These are phyloP conservation scores for Trametes cingulata DNA, from an alignment of 768 basidiomycete genomes.

Conservation along the genomic window DNA sequence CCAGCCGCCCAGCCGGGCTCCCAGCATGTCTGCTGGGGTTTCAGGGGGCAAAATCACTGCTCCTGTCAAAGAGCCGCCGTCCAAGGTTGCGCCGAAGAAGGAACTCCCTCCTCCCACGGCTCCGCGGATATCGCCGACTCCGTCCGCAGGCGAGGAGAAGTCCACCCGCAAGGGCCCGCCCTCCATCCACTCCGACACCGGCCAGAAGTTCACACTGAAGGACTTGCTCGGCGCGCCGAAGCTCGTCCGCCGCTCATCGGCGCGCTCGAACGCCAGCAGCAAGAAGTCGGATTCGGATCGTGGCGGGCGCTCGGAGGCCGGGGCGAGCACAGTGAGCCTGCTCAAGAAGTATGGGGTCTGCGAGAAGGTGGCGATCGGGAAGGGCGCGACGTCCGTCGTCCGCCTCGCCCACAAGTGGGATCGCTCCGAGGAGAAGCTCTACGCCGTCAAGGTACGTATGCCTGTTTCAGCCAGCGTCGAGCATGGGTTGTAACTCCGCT, in stretches of 20 bases:
- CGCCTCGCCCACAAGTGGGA: slow-evolving; percentile 99
- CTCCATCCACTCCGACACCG: slow-evolving; percentile 48
- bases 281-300: slow-evolving; percentile 68
- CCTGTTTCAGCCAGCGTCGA: background rate
- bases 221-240: slow-evolving; percentile 74
- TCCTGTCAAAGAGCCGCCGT: slow-evolving; percentile 16
- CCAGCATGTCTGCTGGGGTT: slow-evolving; percentile 47
- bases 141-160: slow-evolving; percentile 23
- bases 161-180: slow-evolving; percentile 20
- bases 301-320: slow-evolving; percentile 45
- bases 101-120: slow-evolving; percentile 25
- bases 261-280: slow-evolving; percentile 64
- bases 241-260: slow-evolving; percentile 68
- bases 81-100: slow-evolving; percentile 25
- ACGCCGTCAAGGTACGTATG: slow-evolving; percentile 90
- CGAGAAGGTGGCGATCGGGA: slow-evolving; percentile 95
- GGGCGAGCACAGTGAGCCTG: slow-evolving; percentile 56
- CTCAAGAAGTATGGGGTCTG: slow-evolving; percentile 96
- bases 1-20: slow-evolving; percentile 56
- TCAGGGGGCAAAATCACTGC: slow-evolving; percentile 36
- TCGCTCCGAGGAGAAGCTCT: slow-evolving; percentile 91
- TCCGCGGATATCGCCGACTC: slow-evolving; percentile 29
- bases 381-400: slow-evolving; percentile 97
- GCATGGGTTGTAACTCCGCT: background rate
- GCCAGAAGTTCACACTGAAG: slow-evolving; percentile 83